Evolutionary conservation across 768 basidiomycete species (phyloP), one percentile per base, ranked within the genome.

Genomic region (Pleurotus tuoliensis): DNA sequence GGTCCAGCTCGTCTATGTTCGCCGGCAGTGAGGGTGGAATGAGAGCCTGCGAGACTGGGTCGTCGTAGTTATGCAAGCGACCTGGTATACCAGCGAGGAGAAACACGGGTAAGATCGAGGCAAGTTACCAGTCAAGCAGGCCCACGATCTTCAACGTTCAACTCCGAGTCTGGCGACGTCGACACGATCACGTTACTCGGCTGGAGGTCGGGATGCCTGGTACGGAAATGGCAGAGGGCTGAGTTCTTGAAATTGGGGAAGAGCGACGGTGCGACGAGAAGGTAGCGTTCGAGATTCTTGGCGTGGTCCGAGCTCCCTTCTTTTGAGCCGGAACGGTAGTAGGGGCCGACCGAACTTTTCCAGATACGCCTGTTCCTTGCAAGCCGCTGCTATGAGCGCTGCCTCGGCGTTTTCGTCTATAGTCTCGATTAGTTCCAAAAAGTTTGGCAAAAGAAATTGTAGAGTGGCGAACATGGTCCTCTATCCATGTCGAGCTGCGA

Each of bases 61-160:
- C 80, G 63, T 68, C 70, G 62, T 79, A 65, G 70, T 82, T 82
- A 70, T 80, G 78, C 1, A 82, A 49, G 22, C 63, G 64, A 54
- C 67, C 15, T 43, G 80, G 80, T 65, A 78, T 66, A 59, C 75
- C 70, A 37, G 77, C 71, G 57, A 71, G 73, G 70, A 83, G 80
- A 69, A 78, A 82, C 60, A 59, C 22, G 64, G 81, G 80, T 27
- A 82, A 73, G 71, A 83, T 77, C 3, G 79, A 69, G 60, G 82
- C 58, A 67, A 82, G 79, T 72, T 82, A 80, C 81, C 79, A 82
- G 74, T 81, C 80, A 55, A 80, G 12, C 68, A 81, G 58, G 70
- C 79, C 60, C 55, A 73, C 67, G 64, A 82, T 58, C 38, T 75
- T 48, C 62, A 56, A 68, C 20, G 37, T 75, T 48, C 62, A 56